Evolutionary conservation across 768 basidiomycete genomes (phyloP).

Genomic region (Kwoniella shandongensis): DNA sequence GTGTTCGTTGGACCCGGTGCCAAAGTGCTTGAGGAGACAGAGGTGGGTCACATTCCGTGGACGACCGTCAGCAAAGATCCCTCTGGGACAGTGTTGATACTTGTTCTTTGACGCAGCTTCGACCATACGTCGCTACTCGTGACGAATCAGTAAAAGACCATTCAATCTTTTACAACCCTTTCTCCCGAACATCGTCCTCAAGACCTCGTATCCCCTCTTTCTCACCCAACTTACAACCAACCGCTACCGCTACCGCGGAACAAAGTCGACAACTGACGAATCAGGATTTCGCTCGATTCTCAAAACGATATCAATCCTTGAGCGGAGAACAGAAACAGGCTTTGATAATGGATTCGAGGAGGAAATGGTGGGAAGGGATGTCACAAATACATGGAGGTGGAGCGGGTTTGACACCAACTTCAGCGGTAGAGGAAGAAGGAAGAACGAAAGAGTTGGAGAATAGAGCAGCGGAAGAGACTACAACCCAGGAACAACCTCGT

Average conservation of each 20-base stretch:
- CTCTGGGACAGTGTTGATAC: no score
- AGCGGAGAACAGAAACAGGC: conserved; percentile 32
- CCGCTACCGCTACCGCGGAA: conserved; percentile 4
- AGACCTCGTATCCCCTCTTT: conserved; percentile 25
- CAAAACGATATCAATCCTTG: conserved; percentile 35
- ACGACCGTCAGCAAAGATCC: no score
- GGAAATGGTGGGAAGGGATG: conserved; percentile 48
- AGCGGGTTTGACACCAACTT: conserved; percentile 1
- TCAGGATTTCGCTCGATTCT: conserved; percentile 25
- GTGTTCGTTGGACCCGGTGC: conserved; percentile 71
- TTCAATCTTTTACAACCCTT: conserved; percentile 17
- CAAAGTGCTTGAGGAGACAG: conserved; percentile 38
- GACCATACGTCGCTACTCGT: conserved; percentile 39
- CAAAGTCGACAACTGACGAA: conserved; percentile 12
- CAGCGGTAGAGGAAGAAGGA: conserved; percentile 10
- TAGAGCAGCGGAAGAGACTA: conserved; percentile 5
- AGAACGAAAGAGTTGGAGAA: conserved; percentile 19
- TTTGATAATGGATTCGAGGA: conserved; percentile 41
- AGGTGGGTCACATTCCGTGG: conserved; percentile 32
- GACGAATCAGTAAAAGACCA: conserved; percentile 1
- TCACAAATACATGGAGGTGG: conserved; percentile 13
- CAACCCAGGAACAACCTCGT: no score
- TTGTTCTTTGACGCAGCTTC: no score
- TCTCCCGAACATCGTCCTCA: conserved; percentile 8
- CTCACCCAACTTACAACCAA: conserved; percentile 10